Base-by-base conservation (phyloP, 176 grass and related monocot species). In the Aegilops bicornis region DNA sequence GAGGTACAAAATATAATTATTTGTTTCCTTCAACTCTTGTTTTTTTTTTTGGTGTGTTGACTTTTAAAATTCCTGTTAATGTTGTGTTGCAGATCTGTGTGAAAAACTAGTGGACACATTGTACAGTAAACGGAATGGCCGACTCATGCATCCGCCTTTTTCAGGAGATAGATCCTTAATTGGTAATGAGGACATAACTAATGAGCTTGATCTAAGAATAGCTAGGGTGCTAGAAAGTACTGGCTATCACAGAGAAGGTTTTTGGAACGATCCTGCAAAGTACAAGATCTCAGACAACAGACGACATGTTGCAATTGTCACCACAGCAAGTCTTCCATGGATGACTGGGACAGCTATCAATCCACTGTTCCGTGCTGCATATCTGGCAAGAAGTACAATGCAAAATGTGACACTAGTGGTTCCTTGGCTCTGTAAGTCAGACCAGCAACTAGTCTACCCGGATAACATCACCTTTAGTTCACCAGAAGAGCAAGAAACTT, bases 291-390 rank as follows among this genome's bases (percentile, higher is more conserved):
- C 71, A 70, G 91, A 96, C 64, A 84, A 87, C 72, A 94, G 91
- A 42, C 87, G 90, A 8, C 93, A 95, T 90, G 73, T 98, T 90
- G 91, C 96, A 47, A 95, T 98, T 79, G 84, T 98, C 62, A 98
- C 91, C 56, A 98, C 96, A 50, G 93, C 93, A 73, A 98, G 96
- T 80, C 91, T 98, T 85, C 96, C 96, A 79, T 98, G 96, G 96
- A 92, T 98, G 96, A 98, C 96, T 54, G 96, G 96, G 65, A 98
- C 96, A 89, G 87, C 96, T 76, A 92, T 98, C 14, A 98, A 98
- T 86, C 96, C 93, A 69, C 71, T 98, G 81, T 98, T 98, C 74
- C 86, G 88, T 85, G 96, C 96, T 91, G 93, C 96, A 77, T 98
- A 95, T 86, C 72, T 98, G 78, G 89, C 96, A 86, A 95, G 85